Evolutionary conservation across 2,329 filamentous ascomycete species (phyloP), one percentile per base, ranked within the genome.

Genomic region (Colletotrichum sp.): DNA sequence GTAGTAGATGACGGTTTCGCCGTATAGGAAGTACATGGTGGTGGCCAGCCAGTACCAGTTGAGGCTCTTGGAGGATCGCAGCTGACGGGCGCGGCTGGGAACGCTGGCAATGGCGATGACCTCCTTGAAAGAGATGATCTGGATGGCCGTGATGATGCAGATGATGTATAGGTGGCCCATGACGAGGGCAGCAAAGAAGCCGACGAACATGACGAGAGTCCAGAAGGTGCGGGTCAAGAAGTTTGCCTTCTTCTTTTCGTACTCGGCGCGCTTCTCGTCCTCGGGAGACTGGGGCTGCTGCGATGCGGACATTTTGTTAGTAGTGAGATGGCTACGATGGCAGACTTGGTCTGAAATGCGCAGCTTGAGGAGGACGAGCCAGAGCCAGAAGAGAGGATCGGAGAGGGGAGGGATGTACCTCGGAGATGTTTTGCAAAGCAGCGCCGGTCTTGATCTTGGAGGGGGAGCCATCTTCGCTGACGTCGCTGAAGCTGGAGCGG

Each of bases 41-140:
- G 95, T 95, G n/a, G 96, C 97, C 70, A 99, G 90, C 89, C 98
- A 99, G 86, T 99, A 99, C 97, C 97, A 99, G 86, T 99, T 99
- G 81, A 99, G 89, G 79, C 95, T 96, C 89, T 98, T 98, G 79
- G 96, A 98, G 81, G 98, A 98, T 75, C 94, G 94, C 77, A 99
- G 90, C 83, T 96, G 95, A 82, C 96, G 94, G 78, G 96, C 96
- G 82, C 95, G 93, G 84, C 95, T 98, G 70, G 97, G 96, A 9
- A 99, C 95, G 84, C 96, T 98, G 80, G 96, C 95, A 81, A 99
- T 99, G 78, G 96, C 96, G 83, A 99, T 99, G 81, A 99, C 97
- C 87, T 99, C 97, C 89, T 98, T 99, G 92, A 99, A 99, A 72
- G 95, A 98, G 80, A 99, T 91, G 84, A 99, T 96, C 87, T 99